Evolutionary conservation across 805 yeast species (phyloP).

Genomic region (Komagataella ulmi): DNA sequence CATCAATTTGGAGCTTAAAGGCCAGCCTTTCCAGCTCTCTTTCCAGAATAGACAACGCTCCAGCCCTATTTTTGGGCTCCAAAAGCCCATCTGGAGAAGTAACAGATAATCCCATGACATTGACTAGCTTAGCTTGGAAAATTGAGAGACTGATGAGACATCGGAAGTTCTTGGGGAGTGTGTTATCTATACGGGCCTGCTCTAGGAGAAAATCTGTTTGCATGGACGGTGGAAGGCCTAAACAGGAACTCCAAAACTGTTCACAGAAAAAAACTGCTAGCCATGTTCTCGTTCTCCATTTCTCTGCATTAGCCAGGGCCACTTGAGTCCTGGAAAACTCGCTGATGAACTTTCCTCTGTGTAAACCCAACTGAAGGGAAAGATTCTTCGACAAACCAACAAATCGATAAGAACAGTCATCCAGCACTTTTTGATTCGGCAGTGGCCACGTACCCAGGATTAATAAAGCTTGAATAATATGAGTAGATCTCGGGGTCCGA

Average conservation of each 20-base stretch:
- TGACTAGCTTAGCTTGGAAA: slow-evolving; percentile 73
- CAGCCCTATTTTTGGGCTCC: slow-evolving; percentile 74
- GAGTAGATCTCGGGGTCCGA: slow-evolving; percentile 85
- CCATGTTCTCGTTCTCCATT: slow-evolving; percentile 93
- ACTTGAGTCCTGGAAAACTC: slow-evolving; percentile 89
- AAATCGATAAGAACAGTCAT: slow-evolving; percentile 84
- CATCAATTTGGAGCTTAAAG: slow-evolving; percentile 53
- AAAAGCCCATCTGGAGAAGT: slow-evolving; percentile 80
- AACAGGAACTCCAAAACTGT: slow-evolving; percentile 78
- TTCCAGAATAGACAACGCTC: slow-evolving; percentile 62
- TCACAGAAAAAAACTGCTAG: slow-evolving; percentile 77
- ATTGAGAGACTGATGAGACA: slow-evolving; percentile 62
- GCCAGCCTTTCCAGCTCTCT: slow-evolving; percentile 65
- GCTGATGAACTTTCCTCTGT: slow-evolving; percentile 80
- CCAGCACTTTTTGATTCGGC: slow-evolving; percentile 84
- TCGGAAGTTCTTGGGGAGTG: slow-evolving; percentile 58
- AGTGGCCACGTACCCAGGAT: slow-evolving; percentile 86
- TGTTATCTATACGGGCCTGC: slow-evolving; percentile 53
- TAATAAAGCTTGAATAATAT: slow-evolving; percentile 79
- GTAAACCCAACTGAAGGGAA: slow-evolving; percentile 79
- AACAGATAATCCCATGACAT: slow-evolving; percentile 79
- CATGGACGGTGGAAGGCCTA: slow-evolving; percentile 81
- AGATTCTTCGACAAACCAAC: slow-evolving; percentile 77
- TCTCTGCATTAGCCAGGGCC: slow-evolving; percentile 77
- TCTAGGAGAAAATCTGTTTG: slow-evolving; percentile 76